Base-by-base conservation (phyloP, 192 early-diverging fungal species). In the Jimgerdemannia lactiflua region DNA sequence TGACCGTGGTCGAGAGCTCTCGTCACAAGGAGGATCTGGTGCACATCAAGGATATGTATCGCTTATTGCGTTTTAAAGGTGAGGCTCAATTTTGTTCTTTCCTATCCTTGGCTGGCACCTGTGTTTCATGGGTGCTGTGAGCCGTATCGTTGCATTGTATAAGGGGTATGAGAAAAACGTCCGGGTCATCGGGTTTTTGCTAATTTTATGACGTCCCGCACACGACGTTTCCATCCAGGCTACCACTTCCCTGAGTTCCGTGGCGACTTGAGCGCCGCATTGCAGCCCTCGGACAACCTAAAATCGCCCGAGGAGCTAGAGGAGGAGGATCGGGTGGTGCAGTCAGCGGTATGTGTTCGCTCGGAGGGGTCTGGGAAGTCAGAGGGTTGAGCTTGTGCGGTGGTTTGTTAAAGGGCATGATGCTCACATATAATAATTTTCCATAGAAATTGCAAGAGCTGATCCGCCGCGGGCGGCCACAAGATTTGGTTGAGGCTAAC, bases 231-330 rank as follows among this genome's bases (percentile, higher is more conserved):
- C 40, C 8, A 77, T 67, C 3, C 71, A 92, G 91, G 93, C 18
- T 95, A 95, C 71, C 84, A 91, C 44, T 94, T 95, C 77, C 94
- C 93, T 9, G 88, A 84, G 18, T 49, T 93, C 1, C 86, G 86
- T 64, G 85, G 83, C 39, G 78, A 91, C 39, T 86, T 90, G 2
- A 86, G 86, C 3, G 85, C 90, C 42, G 92, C 91, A n/a, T 81
- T 95, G 29, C 88, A 82, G 64, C 85, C 89, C 49, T 73, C 82
- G 3, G 83, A 85, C 90, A 81, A 85, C 29, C 83, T 99, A 11
- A 96, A 96, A 86, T 95, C 96, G 2, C 91, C 95, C 41, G 92
- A 97, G 59, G 96, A 99, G 83, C 83, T 97, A n/a, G 97, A 99
- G 71, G 89, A 94, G 80, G 95, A 99, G 79, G 97, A 99, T 71